Conservation (phyloP, 2,329 filamentous ascomycete species). For the Botrytis fabae region DNA sequence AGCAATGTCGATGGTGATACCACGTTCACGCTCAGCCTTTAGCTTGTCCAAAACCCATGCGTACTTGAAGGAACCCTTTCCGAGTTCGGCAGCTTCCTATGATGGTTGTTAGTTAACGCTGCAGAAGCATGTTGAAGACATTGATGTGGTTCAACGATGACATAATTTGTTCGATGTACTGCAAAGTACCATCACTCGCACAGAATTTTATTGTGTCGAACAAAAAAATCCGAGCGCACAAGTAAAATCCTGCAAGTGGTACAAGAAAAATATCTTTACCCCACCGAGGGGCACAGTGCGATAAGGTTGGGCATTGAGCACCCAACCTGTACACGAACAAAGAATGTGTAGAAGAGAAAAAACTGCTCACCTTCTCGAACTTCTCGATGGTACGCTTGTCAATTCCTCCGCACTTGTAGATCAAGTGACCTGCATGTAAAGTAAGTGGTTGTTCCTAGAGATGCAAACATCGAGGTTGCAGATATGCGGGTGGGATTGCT, state of each 20-base stretch:
- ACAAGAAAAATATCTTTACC: background rate
- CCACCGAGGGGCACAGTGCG: conserved; percentile 18
- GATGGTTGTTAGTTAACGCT: conserved; percentile 31
- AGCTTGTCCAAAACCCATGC: conserved; percentile 99
- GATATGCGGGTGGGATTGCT: conserved; percentile 43
- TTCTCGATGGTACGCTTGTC: conserved; percentile 99
- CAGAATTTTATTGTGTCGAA: conserved; percentile 18
- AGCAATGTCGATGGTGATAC: conserved; percentile 99
- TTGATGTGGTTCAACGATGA: conserved; percentile 17
- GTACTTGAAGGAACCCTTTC: conserved; percentile 99
- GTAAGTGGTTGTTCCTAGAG: conserved; percentile 26
- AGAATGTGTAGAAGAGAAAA: conserved; percentile 35
- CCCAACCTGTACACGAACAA: conserved; percentile 13
- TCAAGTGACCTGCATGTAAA: conserved; percentile 74
- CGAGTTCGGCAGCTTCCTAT: conserved; percentile 97
- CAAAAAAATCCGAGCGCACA: background rate
- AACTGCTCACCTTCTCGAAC: conserved; percentile 93
- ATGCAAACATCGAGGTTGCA: background rate
- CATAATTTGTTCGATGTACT: too few species aligned
- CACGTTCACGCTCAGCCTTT: conserved; percentile 99
- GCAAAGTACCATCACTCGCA: background rate
- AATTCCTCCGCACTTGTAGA: conserved; percentile 99
- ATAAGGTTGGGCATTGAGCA: background rate
- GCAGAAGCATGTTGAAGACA: background rate
- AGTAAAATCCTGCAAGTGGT: background rate